Evolutionary conservation across 106 monocot species (phyloP).

Genomic region (Phalaenopsis aphrodite): DNA sequence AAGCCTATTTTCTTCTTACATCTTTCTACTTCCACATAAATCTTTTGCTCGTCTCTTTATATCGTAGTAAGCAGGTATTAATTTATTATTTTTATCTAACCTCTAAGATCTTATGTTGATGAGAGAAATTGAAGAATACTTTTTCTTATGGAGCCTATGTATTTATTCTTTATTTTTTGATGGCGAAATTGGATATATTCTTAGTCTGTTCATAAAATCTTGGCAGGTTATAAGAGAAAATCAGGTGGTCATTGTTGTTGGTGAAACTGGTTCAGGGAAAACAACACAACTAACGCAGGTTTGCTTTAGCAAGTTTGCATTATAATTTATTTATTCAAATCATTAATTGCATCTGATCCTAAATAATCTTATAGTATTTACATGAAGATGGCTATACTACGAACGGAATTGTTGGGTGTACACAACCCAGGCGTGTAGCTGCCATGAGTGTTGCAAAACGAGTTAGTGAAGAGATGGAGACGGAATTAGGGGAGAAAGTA

Average conservation of each 20-base stretch:
- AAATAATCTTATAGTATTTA: conserved; percentile 48
- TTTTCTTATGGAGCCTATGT: not conserved
- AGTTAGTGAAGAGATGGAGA: conserved; percentile 92
- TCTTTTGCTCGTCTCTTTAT: not conserved
- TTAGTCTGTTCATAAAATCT: conserved; percentile 3
- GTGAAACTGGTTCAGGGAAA: conserved; percentile 97
- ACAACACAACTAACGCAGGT: conserved; percentile 92
- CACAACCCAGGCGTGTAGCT: conserved; percentile 94
- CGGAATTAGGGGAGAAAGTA: conserved; percentile 75
- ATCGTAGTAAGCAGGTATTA: not conserved
- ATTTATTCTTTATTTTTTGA: not conserved
- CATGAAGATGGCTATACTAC: conserved; percentile 76
- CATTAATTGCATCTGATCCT: not conserved
- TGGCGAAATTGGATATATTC: not conserved
- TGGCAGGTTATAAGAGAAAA: conserved; percentile 85
- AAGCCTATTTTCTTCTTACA: not conserved
- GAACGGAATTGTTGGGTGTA: conserved; percentile 75
- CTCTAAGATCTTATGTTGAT: not conserved
- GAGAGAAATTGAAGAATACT: not conserved
- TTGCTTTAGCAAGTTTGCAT: not conserved
- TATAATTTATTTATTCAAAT: not conserved
- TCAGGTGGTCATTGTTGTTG: conserved; percentile 88
- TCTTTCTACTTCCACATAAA: not conserved
- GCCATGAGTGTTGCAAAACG: conserved; percentile 97
- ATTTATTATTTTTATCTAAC: not conserved